These are phyloP conservation scores for Didymella exigua DNA, from an alignment of 2,329 filamentous ascomycete genomes.

Conservation along the genomic window DNA sequence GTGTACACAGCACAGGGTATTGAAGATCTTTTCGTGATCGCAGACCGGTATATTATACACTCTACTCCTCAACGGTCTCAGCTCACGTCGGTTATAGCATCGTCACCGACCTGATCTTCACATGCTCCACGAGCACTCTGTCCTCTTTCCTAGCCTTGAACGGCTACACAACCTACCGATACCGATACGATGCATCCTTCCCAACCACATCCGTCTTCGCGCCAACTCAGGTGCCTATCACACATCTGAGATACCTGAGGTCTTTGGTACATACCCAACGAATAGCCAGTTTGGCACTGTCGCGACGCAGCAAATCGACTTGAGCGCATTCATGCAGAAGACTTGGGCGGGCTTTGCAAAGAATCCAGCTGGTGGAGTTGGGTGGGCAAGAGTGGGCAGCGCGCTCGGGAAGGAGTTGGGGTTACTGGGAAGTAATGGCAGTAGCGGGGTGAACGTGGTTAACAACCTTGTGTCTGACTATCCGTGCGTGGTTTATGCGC, in stretches of 20 bases:
- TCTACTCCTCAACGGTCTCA: neutral
- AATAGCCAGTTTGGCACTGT: slow-evolving; percentile 16
- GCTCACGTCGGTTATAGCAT: slow-evolving; percentile 4
- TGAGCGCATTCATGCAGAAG: slow-evolving; percentile 29
- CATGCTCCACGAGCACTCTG: slow-evolving; percentile 12
- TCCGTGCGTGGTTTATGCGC: slow-evolving; percentile 13
- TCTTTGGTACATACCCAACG: slow-evolving; percentile 29
- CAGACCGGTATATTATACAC: neutral
- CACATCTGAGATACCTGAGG: slow-evolving; percentile 26
- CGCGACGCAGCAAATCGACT: slow-evolving; percentile 21
- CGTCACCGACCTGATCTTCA: slow-evolving; percentile 15
- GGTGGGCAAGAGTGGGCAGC: slow-evolving; percentile 17
- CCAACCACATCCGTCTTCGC: slow-evolving; percentile 15
- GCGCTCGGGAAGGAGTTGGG: slow-evolving; percentile 13
- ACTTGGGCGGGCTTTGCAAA: slow-evolving; percentile 34
- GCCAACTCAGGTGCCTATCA: slow-evolving; percentile 26
- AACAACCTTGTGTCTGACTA: slow-evolving; percentile 14
- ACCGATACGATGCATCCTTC: slow-evolving; percentile 22
- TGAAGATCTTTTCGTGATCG: slow-evolving; percentile 1
- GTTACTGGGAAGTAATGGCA: slow-evolving; percentile 13
- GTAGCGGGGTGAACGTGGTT: slow-evolving; percentile 11
- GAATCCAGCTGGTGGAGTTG: slow-evolving; percentile 18
- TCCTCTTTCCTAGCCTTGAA: slow-evolving; percentile 11
- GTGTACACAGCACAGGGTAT: slow-evolving; percentile 7
- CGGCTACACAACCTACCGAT: slow-evolving; percentile 26